Evolutionary conservation across 1,284 basidiomycete species (phyloP), one percentile per base, ranked within the genome.

Genomic region (Ustilago esculenta): DNA sequence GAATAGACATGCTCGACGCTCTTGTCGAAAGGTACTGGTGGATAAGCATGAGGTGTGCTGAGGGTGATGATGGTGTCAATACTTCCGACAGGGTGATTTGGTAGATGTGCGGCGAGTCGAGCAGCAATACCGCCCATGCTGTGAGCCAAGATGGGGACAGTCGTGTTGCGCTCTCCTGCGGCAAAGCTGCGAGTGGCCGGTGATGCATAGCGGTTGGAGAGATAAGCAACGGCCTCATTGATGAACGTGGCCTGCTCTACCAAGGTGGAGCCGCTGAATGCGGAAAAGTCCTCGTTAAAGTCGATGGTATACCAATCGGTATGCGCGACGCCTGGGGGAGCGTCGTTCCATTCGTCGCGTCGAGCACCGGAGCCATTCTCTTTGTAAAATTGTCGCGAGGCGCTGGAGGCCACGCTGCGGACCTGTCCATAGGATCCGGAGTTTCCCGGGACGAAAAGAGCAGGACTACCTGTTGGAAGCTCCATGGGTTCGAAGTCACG

Each of bases 101-200:
- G 87, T 14, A 92, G 85, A 11, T 90, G 85, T 3, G 89, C 86
- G 0, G 88, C 69, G 25, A 86, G 80, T 2, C 86, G 88, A 7
- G 92, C 92, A 6, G 95, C 92, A 37, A 97, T 85, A 2, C 96
- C 96, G n/a, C 96, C 96, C 96, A 99, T 99, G 12, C 94, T 98
- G 80, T 98, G 95, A 0, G 90, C 95, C 73, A 98, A 84, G 53
- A 98, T 81, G 29, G 90, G 87, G 42, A 98, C 87, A 2, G 77
- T 73, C 69, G 76, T 32, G 44, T 75, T 44, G 66, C 75, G 34
- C 33, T 64, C 63, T 20, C 66, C 68, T 21, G 44, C 37, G 15
- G 63, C 44, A 25, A 61, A 67, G 1, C 47, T 56, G 4, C 77
- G 82, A 10, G 29, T 84, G 24, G 61, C 52, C 2, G 46, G 81